phyloP scores from a whole-genome alignment of 2,329 filamentous ascomycete genomes.

The Beauveria caledonica region DNA sequence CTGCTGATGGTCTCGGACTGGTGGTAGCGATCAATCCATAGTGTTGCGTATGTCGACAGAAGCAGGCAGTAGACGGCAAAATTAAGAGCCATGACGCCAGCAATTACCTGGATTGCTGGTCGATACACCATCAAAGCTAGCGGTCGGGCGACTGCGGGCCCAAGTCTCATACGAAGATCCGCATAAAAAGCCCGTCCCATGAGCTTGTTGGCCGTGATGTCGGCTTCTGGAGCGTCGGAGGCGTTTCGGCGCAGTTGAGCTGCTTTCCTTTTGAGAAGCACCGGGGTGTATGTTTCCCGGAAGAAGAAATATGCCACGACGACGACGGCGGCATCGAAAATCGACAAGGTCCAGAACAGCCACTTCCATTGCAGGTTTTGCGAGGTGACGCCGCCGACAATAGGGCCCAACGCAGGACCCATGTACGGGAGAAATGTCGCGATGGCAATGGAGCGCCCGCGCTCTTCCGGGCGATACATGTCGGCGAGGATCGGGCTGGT shows the following conservation, averaged over 20 bases:
- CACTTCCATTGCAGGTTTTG: conserved; percentile 58
- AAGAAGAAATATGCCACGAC: conserved; percentile 43
- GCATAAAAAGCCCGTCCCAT: neutral
- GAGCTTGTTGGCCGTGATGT: neutral
- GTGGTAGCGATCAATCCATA: conserved; percentile 39
- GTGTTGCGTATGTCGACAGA: conserved; percentile 42
- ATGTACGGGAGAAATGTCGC: conserved; percentile 29
- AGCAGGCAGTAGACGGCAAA: conserved; percentile 44
- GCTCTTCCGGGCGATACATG: conserved; percentile 26
- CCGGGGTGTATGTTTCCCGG: conserved; percentile 53
- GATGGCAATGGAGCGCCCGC: conserved; percentile 28
- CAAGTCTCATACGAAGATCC: neutral
- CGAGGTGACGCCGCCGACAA: conserved; percentile 57
- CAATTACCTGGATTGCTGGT: conserved; percentile 39
- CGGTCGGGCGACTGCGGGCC: conserved; percentile 12
- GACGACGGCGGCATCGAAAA: conserved; percentile 47
- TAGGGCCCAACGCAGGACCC: conserved; percentile 59
- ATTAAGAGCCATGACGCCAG: conserved; percentile 34
- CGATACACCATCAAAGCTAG: conserved; percentile 30
- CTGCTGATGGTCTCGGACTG: conserved; percentile 36
- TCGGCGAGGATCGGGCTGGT: conserved; percentile 28
- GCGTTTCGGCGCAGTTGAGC: neutral
- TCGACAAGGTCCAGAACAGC: conserved; percentile 60
- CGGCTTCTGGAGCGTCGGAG: neutral
- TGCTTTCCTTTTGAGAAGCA: conserved; percentile 36